Evolutionary conservation across 2,329 filamentous ascomycete species (phyloP).

Genomic region (Diaporthe sp.): DNA sequence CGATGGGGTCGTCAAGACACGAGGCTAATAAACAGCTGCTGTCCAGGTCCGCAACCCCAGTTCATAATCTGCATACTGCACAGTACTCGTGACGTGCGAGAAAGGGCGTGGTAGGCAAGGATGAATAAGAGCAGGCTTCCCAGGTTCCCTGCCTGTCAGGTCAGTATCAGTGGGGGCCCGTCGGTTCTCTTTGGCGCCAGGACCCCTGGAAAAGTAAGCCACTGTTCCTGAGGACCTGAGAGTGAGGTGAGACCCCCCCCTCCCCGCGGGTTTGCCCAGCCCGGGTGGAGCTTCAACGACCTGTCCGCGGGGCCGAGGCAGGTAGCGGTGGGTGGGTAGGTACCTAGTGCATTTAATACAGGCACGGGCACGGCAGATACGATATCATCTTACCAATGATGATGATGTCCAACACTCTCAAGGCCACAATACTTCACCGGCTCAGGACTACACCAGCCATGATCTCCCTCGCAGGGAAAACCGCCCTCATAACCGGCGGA

Average conservation of each 20-base stretch:
- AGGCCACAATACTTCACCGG: neutral
- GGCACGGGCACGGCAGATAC: neutral
- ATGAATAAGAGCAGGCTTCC: neutral
- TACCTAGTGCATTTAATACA: neutral
- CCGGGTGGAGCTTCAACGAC: conserved; percentile 12
- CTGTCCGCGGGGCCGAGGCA: conserved; percentile 9
- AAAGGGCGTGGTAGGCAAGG: conserved; percentile 7
- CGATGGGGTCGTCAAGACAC: neutral
- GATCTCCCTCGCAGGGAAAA: conserved; percentile 56
- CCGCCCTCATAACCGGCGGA: conserved; percentile 74
- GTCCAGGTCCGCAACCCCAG: conserved; percentile 14
- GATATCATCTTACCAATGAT: no score
- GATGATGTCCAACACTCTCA: conserved; percentile 25
- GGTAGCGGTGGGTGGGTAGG: no score
- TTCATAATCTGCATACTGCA: neutral
- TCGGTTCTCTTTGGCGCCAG: neutral
- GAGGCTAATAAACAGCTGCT: neutral
- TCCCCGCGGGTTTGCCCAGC: conserved; percentile 20
- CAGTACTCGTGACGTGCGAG: conserved; percentile 6
- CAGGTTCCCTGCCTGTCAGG: conserved; percentile 9
- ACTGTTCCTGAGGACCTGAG: neutral
- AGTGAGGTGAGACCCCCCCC: neutral
- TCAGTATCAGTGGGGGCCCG: conserved; percentile 6
- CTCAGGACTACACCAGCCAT: conserved; percentile 40
- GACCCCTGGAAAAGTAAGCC: conserved; percentile 18